Evolutionary conservation across 169 alveolate genomes (phyloP), one percentile per base, ranked within the genome.

Genomic region (Plasmodium falciparum): DNA sequence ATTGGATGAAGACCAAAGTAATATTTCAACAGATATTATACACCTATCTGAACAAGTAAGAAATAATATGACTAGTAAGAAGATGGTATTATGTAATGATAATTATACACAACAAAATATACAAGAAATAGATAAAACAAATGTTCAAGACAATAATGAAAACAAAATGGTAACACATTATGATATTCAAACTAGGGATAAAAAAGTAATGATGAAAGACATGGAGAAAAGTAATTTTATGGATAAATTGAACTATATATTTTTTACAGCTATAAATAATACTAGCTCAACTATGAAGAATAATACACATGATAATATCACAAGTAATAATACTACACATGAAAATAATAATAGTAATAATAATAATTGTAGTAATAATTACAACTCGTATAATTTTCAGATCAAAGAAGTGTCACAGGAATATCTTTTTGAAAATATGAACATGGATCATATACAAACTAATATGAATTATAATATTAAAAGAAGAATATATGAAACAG

Each of bases 401-500:
- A 26, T 39, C 1, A 49, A 11, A 11, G 88, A 22, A n/a, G 62
- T 24, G 4, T 15, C 9, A 24, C 47, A 49, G 1, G 47, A 29
- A 0, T 13, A 62, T 5, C 15, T 24, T 20, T 62, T 54, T 33
- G 43, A 72, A 11, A 43, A 50, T 3, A 54, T 73, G 26, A 43
- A 73, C 9, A 4, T 52, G 43, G 70, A 12, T 6, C 26, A 78
- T 26, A 0, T 78, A 50, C 47, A 5, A 2, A 13, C 54, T n/a
- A 52, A 78, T 58, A 78, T 78, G 89, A 78, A 65, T 3, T 6
- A 5, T 2, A 39, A 58, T 45, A 58, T 70, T 13, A 78, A 78
- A 2, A 50, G 76, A 66, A 50, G 89, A 24, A 45, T 78, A 11
- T 71, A 29, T 59, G 72, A 78, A 26, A 65, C 71, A 22, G 89